These are phyloP conservation scores for Geosmithia flava DNA, from an alignment of 2,329 filamentous ascomycete species.

Conservation along the genomic window DNA sequence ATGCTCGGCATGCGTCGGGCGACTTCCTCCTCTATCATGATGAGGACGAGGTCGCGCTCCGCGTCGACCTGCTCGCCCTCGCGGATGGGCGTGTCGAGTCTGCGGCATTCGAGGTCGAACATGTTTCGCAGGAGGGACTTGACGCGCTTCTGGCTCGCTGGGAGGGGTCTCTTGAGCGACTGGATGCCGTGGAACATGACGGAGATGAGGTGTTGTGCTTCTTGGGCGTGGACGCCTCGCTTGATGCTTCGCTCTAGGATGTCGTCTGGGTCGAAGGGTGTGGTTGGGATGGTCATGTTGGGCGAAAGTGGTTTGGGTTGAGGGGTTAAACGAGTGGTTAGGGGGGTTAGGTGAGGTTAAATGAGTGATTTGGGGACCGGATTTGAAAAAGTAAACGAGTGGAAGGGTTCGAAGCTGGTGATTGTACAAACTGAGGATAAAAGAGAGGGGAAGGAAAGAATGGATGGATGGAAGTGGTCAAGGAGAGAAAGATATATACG, in stretches of 20 bases:
- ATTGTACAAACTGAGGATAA: no score
- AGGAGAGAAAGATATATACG: no score
- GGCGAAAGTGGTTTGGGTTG: no score
- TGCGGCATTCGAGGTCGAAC: not conserved
- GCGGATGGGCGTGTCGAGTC: not conserved
- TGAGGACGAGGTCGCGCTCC: not conserved
- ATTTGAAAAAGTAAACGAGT: no score
- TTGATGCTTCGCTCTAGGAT: not conserved
- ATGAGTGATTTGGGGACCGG: no score
- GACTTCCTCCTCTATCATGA: not conserved
- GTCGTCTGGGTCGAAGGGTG: not conserved
- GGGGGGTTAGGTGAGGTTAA: no score
- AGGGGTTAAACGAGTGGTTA: no score
- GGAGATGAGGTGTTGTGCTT: not conserved
- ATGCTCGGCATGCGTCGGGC: not conserved
- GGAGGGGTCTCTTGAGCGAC: not conserved
- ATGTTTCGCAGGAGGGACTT: not conserved
- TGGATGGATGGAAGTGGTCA: no score
- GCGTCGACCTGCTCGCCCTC: not conserved
- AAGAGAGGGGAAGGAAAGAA: no score
- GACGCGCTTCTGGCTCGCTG: not conserved
- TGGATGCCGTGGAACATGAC: not conserved
- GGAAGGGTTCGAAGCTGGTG: no score
- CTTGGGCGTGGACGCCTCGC: not conserved
- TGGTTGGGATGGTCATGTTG: not conserved